phyloP scores from a whole-genome alignment of 352 stramenopile genomes.

The Globisporangium cylindrosporum region DNA sequence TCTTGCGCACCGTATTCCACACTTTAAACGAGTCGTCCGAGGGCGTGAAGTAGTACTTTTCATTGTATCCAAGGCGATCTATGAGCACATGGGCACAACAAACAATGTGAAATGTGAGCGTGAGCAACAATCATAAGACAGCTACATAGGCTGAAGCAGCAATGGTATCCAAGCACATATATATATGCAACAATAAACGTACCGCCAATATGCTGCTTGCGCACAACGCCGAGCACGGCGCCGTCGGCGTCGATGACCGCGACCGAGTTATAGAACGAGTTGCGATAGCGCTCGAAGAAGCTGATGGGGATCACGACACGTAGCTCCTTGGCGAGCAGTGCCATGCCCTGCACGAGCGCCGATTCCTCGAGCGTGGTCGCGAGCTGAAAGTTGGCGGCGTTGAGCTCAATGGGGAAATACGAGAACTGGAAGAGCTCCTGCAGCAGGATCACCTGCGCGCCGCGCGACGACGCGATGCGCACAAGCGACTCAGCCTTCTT shows the following conservation, averaged over 20 bases:
- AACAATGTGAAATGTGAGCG: constrained; percentile 3
- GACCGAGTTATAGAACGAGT: constrained; percentile 93
- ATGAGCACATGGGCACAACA: no score
- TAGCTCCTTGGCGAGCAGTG: constrained; percentile 87
- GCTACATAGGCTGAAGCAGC: neutral
- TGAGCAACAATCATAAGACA: neutral
- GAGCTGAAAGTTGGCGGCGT: constrained; percentile 84
- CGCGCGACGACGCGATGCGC: constrained; percentile 83
- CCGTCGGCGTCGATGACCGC: constrained; percentile 91
- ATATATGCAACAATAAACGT: neutral
- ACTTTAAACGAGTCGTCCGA: constrained; percentile 89
- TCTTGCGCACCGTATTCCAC: constrained; percentile 71
- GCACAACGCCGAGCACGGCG: constrained; percentile 73
- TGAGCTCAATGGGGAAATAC: constrained; percentile 92
- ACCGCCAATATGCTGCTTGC: constrained; percentile 91
- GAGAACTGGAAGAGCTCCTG: constrained; percentile 91
- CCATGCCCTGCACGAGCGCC: constrained; percentile 84
- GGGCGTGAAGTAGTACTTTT: constrained; percentile 93
- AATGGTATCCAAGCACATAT: neutral
- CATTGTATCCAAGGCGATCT: constrained; percentile 89
- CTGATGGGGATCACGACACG: constrained; percentile 90
- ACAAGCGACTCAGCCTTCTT: constrained; percentile 89
- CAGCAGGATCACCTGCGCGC: constrained; percentile 87
- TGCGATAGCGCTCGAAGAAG: constrained; percentile 89
- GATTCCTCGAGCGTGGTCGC: constrained; percentile 84